A percentile compares a stretch with the other conserved stretches of the same genome.
These are phyloP conservation scores for Pythium sukuiense DNA, from an alignment of 352 stramenopile species.

Conservation along the genomic window DNA sequence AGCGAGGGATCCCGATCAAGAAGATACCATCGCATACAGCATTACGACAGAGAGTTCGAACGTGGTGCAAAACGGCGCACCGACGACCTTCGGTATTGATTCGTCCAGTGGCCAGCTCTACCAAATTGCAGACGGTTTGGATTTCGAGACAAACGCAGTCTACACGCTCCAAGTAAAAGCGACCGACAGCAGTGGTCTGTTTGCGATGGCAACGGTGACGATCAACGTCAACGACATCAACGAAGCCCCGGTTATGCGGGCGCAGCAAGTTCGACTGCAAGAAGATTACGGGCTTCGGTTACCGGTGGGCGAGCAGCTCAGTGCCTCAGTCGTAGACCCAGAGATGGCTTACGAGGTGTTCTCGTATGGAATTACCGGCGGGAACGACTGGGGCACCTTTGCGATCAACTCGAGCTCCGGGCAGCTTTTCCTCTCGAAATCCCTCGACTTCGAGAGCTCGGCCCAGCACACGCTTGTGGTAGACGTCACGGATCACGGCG, in stretches of 20 bases:
- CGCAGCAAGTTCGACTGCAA: constrained; percentile 20
- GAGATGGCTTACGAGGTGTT: constrained; percentile 20
- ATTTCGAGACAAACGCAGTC: constrained; percentile 33
- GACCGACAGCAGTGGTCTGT: constrained; percentile 21
- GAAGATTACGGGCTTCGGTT: constrained; percentile 18
- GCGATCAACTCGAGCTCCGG: constrained; percentile 18
- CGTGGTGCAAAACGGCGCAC: constrained; percentile 1
- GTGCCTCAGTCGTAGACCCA: constrained; percentile 19
- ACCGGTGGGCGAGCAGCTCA: constrained; percentile 2
- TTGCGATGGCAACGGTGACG: constrained; percentile 16
- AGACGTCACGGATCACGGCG: constrained; percentile 35
- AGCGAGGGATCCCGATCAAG: constrained; percentile 32
- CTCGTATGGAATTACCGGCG: constrained; percentile 21
- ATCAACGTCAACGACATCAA: constrained; percentile 38
- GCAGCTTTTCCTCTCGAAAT: constrained; percentile 4
- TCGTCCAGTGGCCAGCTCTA: constrained; percentile 38
- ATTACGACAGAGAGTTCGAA: constrained; percentile 25
- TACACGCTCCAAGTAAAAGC: constrained; percentile 25
- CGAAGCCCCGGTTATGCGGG: constrained; percentile 27
- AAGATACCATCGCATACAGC: constrained; percentile 28
- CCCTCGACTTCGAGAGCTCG: constrained; percentile 22
- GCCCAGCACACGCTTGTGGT: constrained; percentile 26
- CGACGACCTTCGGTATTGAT: constrained; percentile 46
- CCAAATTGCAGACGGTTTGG: constrained; percentile 28
- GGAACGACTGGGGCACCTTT: constrained; percentile 18